phyloP scores from a whole-genome alignment of 202 grass and related monocot species.

The Schoenoplectus tabernaemontani region DNA sequence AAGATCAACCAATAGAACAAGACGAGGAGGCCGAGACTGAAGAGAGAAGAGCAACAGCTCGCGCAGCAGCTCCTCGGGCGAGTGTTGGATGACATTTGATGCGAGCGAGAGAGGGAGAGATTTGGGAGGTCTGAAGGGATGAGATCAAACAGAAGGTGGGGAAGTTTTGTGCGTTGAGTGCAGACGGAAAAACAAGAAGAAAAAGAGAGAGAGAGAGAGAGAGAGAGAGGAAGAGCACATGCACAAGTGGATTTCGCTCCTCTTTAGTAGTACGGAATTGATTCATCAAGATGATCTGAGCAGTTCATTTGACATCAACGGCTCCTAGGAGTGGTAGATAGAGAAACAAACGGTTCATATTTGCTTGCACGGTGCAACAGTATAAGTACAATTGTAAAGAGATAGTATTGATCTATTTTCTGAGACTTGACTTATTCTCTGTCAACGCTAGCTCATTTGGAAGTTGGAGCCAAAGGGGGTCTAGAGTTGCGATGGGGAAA shows the following conservation, averaged over 20 bases:
- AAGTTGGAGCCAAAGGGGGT: constrained; percentile 26
- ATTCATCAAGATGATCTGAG: background rate
- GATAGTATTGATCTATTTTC: background rate
- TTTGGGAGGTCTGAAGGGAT: background rate
- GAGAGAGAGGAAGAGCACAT: background rate
- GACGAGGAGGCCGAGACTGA: constrained; percentile 20
- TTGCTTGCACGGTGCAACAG: background rate
- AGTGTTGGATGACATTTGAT: background rate
- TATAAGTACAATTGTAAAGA: background rate
- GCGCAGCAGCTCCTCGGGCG: background rate
- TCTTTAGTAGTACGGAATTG: background rate
- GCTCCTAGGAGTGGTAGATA: constrained; percentile 39
- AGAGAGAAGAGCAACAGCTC: background rate
- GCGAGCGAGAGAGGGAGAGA: constrained; percentile 30
- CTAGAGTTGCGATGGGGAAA: background rate
- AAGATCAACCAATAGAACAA: constrained; percentile 52
- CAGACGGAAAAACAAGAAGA: background rate
- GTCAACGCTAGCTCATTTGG: background rate
- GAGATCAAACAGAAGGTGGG: background rate
- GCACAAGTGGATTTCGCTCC: background rate
- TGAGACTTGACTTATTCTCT: background rate
- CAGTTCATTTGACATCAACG: background rate
- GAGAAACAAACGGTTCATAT: background rate
- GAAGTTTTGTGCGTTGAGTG: background rate
- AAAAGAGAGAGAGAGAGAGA: background rate